Conservation (phyloP, 164 flowering plant genomes). For the Warburgia ugandensis region DNA sequence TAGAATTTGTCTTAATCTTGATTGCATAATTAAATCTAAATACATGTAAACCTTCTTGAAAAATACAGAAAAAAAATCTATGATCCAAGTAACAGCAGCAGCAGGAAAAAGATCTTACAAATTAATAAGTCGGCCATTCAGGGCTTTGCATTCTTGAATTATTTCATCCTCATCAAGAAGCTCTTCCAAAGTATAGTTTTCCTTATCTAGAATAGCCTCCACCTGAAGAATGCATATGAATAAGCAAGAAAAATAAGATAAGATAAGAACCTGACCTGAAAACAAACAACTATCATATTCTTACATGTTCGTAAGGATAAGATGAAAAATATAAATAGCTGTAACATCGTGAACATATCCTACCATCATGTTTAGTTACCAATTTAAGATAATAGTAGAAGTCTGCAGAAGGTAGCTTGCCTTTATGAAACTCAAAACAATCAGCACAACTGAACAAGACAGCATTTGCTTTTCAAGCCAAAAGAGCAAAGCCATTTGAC, state of each 20-base stretch:
- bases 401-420: too few species aligned
- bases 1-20: too few species aligned
- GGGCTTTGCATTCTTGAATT: constrained; percentile 95
- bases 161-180: constrained; percentile 93
- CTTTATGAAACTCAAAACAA: too few species aligned
- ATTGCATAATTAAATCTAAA: too few species aligned
- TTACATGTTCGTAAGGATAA: not conserved
- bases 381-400: too few species aligned
- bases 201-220: constrained; percentile 80
- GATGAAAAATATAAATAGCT: not conserved
- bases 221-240: constrained; percentile 36
- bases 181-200: constrained; percentile 71
- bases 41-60: too few species aligned
- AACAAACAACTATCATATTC: too few species aligned
- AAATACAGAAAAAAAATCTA: not conserved
- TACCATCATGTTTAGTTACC: too few species aligned
- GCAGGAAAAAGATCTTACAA: constrained; percentile 39
- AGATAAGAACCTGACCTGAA: not conserved
- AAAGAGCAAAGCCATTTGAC: too few species aligned
- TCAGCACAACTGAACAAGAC: too few species aligned
- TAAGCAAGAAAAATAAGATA: not conserved
- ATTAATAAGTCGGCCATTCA: constrained; percentile 81
- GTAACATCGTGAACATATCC: too few species aligned
- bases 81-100: not conserved
- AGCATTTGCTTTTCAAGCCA: too few species aligned